These are phyloP conservation scores for Lachancea thermotolerans DNA, from an alignment of 805 yeast genomes.

Conservation along the genomic window DNA sequence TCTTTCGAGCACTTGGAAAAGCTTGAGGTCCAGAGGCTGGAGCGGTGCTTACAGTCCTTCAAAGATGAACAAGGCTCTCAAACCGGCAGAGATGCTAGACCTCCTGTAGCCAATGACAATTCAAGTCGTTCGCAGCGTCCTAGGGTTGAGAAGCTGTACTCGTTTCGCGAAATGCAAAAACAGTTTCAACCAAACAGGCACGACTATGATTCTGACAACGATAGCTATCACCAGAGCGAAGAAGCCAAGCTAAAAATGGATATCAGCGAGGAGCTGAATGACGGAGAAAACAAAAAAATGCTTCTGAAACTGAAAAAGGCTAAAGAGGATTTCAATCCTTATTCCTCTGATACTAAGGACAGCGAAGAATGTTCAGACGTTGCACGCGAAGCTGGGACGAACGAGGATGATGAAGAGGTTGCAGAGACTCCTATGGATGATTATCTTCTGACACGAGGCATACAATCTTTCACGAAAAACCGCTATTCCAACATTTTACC, in stretches of 20 bases:
- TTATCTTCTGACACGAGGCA: slow-evolving; percentile 54
- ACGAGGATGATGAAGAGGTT: slow-evolving; percentile 9
- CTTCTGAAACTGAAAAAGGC: slow-evolving; percentile 3
- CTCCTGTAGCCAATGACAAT: background rate
- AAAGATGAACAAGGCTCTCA: background rate
- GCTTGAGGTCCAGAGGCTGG: slow-evolving; percentile 26
- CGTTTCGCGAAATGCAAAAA: slow-evolving; percentile 9
- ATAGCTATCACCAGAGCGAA: slow-evolving; percentile 8
- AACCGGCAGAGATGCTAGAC: no score
- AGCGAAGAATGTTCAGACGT: background rate
- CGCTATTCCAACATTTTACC: slow-evolving; percentile 83
- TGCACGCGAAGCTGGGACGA: background rate
- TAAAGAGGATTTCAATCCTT: background rate
- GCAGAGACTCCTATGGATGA: slow-evolving; percentile 25
- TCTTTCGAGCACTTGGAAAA: slow-evolving; percentile 34
- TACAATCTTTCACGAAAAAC: slow-evolving; percentile 72
- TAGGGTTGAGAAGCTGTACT: slow-evolving; percentile 4
- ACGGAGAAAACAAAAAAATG: slow-evolving; percentile 7
- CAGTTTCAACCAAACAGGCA: slow-evolving; percentile 9
- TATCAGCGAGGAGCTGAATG: slow-evolving; percentile 11
- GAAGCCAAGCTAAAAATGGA: slow-evolving; percentile 8
- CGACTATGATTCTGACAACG: slow-evolving; percentile 13
- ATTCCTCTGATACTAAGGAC: background rate
- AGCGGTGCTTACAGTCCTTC: slow-evolving; percentile 18
- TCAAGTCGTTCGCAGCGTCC: background rate